Evolutionary conservation across 2,329 filamentous ascomycete genomes (phyloP).

Genomic region (Aspergillus sp.): DNA sequence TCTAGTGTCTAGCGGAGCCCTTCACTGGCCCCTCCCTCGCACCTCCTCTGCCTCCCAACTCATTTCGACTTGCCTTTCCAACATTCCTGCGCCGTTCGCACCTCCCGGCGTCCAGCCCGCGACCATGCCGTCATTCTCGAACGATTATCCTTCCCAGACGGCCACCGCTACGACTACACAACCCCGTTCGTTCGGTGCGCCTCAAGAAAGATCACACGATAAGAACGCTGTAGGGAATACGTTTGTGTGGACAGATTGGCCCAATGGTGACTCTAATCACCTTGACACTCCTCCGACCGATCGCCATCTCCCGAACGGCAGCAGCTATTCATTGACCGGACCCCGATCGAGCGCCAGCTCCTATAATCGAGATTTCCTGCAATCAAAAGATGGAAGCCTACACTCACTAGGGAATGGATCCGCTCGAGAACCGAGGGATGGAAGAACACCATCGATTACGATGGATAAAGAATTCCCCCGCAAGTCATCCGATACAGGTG

Average conservation of each 20-base stretch:
- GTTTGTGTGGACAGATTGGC: conserved; percentile 48
- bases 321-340: conserved; percentile 61
- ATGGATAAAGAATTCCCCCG: conserved; percentile 26
- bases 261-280: conserved; percentile 43
- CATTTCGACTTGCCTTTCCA: not conserved
- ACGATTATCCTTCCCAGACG: conserved; percentile 35
- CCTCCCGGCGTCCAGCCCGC: conserved; percentile 11
- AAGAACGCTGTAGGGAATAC: conserved; percentile 46
- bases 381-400: conserved; percentile 46
- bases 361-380: conserved; percentile 42
- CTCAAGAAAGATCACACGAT: conserved; percentile 44
- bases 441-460: conserved; percentile 27
- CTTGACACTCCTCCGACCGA: conserved; percentile 40
- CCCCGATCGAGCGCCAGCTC: conserved; percentile 50
- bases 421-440: conserved; percentile 33
- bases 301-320: conserved; percentile 49
- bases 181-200: conserved; percentile 41
- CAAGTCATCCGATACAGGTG: conserved; percentile 30
- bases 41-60: conserved; percentile 1
- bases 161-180: conserved; percentile 34
- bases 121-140: conserved; percentile 43
- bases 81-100: conserved; percentile 4
- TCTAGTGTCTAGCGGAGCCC: conserved; percentile 1
- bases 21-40: conserved; percentile 4
- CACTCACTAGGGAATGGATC: conserved; percentile 48